Percentiles rank a stretch among this genome's conserved stretches.
Conservation (phyloP, 768 basidiomycete species). For the Trametes cubensis region DNA sequence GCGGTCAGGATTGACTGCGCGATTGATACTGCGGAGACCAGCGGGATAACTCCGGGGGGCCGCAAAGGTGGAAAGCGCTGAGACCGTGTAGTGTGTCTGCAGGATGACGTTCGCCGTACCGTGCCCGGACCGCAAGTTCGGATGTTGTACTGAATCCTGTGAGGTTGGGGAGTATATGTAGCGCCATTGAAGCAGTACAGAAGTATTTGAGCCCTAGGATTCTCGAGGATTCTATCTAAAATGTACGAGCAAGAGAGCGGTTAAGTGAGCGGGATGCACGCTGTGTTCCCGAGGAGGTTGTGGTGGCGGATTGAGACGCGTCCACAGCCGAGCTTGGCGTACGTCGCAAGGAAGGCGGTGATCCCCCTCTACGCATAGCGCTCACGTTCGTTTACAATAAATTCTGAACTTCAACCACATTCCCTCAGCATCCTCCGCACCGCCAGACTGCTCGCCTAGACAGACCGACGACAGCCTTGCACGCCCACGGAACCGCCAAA, state of each 20-base stretch:
- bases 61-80: background rate
- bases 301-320: background rate
- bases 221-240: background rate
- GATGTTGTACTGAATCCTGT: too few relatives aligned
- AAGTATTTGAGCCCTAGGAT: too few relatives aligned
- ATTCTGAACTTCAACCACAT: conserved; percentile 15
- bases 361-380: conserved; percentile 8
- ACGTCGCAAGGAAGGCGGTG: conserved; percentile 10
- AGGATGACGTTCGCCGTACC: background rate
- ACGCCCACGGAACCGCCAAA: conserved; percentile 3
- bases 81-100: too few relatives aligned
- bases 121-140: too few relatives aligned
- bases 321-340: conserved; percentile 19
- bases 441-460: conserved; percentile 1
- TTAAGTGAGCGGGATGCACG: background rate
- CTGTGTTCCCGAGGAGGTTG: conserved; percentile 4
- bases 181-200: too few relatives aligned
- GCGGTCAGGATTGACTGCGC: conserved; percentile 8
- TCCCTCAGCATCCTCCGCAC: conserved; percentile 9
- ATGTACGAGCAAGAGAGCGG: background rate
- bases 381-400: conserved; percentile 17
- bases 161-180: too few relatives aligned
- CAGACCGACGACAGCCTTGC: background rate
- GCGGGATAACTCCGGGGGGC: conserved; percentile 1
- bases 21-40: conserved; percentile 5